A percentile compares a stretch with the other conserved stretches of the same genome.
phyloP scores from a whole-genome alignment of 2,329 filamentous ascomycete genomes.

The Gremmenia infestans region DNA sequence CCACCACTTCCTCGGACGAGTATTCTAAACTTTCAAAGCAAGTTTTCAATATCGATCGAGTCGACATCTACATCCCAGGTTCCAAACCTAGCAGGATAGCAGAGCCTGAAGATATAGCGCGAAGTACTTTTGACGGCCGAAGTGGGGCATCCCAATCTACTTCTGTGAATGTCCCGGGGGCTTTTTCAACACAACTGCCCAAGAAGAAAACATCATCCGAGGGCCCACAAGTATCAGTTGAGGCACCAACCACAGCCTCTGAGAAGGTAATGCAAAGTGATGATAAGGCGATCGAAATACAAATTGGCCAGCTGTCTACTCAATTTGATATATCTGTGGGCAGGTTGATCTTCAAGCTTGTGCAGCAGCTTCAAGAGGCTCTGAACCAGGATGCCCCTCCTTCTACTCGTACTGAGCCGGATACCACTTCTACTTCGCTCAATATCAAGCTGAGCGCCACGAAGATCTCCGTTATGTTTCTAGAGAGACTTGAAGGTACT shows the following conservation, averaged over 20 bases:
- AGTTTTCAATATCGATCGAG: slow-evolving; percentile 32
- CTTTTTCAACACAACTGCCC: slow-evolving; percentile 48
- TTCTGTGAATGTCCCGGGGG: slow-evolving; percentile 53
- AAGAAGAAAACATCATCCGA: slow-evolving; percentile 8
- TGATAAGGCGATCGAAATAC: slow-evolving; percentile 25
- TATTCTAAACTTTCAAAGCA: slow-evolving; percentile 30
- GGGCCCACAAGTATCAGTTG: not conserved
- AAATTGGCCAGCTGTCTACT: slow-evolving; percentile 23
- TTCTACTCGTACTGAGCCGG: slow-evolving; percentile 2
- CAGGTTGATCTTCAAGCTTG: slow-evolving; percentile 28
- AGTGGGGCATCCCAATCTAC: slow-evolving; percentile 28
- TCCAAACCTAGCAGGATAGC: not conserved
- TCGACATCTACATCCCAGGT: slow-evolving; percentile 32
- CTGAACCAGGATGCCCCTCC: slow-evolving; percentile 15
- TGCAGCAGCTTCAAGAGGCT: slow-evolving; percentile 23
- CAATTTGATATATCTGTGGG: slow-evolving; percentile 33
- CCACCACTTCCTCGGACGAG: slow-evolving; percentile 24
- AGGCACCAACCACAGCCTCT: not conserved
- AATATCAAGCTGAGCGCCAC: slow-evolving; percentile 22
- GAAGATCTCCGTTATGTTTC: slow-evolving; percentile 28
- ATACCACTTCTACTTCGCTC: slow-evolving; percentile 3
- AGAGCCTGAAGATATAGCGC: slow-evolving; percentile 8
- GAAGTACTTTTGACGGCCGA: slow-evolving; percentile 19
- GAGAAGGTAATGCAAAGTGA: slow-evolving; percentile 2
- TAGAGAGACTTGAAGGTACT: slow-evolving; percentile 30